phyloP scores from a whole-genome alignment of 2,329 filamentous ascomycete genomes.

The Colletotrichum sp. region DNA sequence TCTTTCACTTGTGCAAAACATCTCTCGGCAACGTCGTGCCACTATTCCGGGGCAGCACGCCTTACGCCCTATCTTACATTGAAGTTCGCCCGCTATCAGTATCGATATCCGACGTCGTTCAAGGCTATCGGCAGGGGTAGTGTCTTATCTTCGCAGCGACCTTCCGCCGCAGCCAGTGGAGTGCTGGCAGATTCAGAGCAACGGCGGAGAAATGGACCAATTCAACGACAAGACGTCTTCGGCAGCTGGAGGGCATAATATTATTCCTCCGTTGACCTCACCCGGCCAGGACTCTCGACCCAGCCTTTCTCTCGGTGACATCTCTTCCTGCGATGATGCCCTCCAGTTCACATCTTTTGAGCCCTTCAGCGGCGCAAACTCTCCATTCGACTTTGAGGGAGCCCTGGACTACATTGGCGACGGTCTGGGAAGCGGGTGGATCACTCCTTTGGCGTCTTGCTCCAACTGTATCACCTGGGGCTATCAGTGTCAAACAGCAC shows the following conservation, averaged over 20 bases:
- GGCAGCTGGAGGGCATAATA: background rate
- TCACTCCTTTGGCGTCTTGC: background rate
- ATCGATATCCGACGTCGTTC: background rate
- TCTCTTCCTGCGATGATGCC: background rate
- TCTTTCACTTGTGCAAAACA: background rate
- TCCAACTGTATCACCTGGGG: slow-evolving; percentile 15
- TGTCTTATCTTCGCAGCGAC: background rate
- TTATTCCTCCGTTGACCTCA: background rate
- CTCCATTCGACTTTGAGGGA: background rate
- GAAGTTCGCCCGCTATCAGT: background rate
- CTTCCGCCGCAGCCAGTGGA: background rate
- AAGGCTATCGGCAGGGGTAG: background rate
- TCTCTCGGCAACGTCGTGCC: background rate
- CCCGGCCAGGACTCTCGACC: background rate
- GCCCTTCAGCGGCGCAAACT: slow-evolving; percentile 1
- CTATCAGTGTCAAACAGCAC: background rate
- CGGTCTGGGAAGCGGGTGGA: background rate
- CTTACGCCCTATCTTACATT: background rate
- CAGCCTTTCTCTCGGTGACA: background rate
- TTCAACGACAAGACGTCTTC: background rate
- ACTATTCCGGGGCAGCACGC: background rate
- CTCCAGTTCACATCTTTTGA: background rate
- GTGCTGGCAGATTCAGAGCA: background rate
- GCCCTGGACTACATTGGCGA: background rate
- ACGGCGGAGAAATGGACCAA: background rate